Percentiles rank a stretch among this genome's conserved stretches.
phyloP scores from a whole-genome alignment of 2,329 filamentous ascomycete species.

The Curvularia sp. region DNA sequence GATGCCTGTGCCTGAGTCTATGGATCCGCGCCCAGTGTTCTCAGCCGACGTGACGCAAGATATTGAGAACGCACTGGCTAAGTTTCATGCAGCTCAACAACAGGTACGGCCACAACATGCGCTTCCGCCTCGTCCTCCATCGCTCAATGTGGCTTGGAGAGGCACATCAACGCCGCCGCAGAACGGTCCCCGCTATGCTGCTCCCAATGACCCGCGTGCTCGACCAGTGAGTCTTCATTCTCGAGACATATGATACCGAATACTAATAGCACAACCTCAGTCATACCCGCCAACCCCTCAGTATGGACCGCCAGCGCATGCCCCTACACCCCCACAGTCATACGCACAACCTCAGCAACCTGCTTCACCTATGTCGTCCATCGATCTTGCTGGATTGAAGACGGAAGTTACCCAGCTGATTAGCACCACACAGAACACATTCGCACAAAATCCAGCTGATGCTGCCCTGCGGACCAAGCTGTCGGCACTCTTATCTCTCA shows the following conservation, averaged over 20 bases:
- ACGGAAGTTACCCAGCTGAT: conserved; percentile 84
- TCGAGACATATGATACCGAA: not conserved
- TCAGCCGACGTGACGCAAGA: conserved; percentile 83
- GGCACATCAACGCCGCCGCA: conserved; percentile 77
- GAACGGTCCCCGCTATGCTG: conserved; percentile 42
- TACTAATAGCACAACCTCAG: conserved; percentile 21
- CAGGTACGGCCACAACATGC: conserved; percentile 56
- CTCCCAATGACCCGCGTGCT: conserved; percentile 45
- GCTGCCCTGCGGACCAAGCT: conserved; percentile 77
- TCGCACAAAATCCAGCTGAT: conserved; percentile 79
- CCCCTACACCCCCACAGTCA: conserved; percentile 35
- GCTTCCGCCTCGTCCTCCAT: conserved; percentile 47
- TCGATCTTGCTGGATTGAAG: conserved; percentile 70
- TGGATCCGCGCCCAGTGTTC: conserved; percentile 93
- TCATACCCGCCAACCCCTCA: conserved; percentile 35
- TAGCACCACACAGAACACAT: conserved; percentile 72
- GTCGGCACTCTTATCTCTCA: conserved; percentile 84
- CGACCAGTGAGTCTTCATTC: conserved; percentile 44
- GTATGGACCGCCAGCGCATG: conserved; percentile 35
- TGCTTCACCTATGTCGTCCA: conserved; percentile 38
- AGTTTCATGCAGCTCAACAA: conserved; percentile 71
- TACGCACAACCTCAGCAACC: conserved; percentile 45
- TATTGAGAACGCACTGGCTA: conserved; percentile 93
- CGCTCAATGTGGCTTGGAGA: conserved; percentile 66
- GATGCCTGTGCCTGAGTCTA: conserved; percentile 90